These are phyloP conservation scores for Avicennia marina DNA, from an alignment of 257 asterid genomes.

Conservation along the genomic window DNA sequence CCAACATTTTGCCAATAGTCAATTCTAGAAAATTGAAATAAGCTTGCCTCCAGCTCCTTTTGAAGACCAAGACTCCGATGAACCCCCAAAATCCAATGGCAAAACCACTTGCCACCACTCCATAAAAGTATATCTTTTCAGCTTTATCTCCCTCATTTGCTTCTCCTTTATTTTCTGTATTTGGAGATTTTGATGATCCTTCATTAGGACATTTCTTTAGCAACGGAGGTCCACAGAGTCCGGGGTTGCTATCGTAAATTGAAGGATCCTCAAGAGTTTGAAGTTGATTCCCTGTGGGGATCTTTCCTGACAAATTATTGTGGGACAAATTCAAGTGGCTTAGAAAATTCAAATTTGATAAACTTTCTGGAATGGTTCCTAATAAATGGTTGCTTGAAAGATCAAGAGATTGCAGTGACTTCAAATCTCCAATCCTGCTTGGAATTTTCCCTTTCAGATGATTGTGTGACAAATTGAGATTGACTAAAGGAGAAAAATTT, in stretches of 20 bases:
- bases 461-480: too few species aligned
- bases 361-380: constrained; percentile 16
- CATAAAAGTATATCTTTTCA: neutral
- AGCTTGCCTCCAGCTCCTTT: neutral
- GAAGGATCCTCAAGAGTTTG: neutral
- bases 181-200: neutral
- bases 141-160: neutral
- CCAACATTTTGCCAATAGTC: too few species aligned
- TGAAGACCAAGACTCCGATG: neutral
- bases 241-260: neutral
- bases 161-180: neutral
- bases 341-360: constrained; percentile 10
- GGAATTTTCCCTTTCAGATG: constrained; percentile 9
- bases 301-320: constrained; percentile 24
- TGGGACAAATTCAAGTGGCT: constrained; percentile 16
- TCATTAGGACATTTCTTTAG: neutral
- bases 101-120: neutral
- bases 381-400: constrained; percentile 18
- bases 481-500: neutral
- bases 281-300: constrained; percentile 19
- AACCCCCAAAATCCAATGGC: constrained; percentile 10
- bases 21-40: too few species aligned
- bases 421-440: constrained; percentile 17
- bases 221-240: constrained; percentile 9
- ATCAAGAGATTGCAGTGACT: constrained; percentile 21